phyloP scores from a whole-genome alignment of 495 filamentous ascomycete genomes.

The Niebla homalea region DNA sequence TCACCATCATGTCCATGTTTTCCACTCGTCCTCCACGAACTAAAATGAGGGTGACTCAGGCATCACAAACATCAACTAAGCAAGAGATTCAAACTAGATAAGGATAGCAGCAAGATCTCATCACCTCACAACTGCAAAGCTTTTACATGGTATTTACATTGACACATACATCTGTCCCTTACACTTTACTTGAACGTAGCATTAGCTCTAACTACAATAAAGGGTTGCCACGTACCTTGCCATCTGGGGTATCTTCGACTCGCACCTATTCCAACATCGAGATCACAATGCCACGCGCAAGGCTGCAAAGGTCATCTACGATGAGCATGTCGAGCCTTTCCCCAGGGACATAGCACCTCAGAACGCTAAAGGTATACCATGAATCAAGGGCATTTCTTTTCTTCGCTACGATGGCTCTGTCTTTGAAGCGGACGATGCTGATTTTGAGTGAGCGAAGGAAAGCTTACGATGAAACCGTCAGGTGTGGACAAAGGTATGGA shows the following conservation, averaged over 20 bases:
- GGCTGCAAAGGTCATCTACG: not conserved
- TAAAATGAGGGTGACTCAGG: not conserved
- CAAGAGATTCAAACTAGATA: not conserved
- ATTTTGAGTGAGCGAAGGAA: no score
- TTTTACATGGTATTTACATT: slow-evolving; percentile 27
- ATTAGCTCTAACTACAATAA: not conserved
- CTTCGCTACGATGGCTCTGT: no score
- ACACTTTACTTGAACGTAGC: not conserved
- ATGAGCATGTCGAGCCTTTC: slow-evolving; percentile 17
- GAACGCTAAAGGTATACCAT: not conserved
- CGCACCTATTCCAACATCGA: not conserved
- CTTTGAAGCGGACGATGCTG: no score
- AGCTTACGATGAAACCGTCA: no score
- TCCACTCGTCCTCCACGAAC: not conserved
- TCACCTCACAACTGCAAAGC: slow-evolving; percentile 28
- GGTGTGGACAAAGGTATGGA: no score
- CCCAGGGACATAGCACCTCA: slow-evolving; percentile 7
- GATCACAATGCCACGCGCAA: not conserved
- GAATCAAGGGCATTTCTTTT: not conserved
- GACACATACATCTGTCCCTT: slow-evolving; percentile 2
- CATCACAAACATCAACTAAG: not conserved
- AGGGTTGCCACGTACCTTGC: not conserved
- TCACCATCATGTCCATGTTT: not conserved
- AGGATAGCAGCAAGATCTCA: not conserved
- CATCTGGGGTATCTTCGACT: slow-evolving; percentile 21